Percentiles rank a stretch among this genome's conserved stretches.
phyloP scores from a whole-genome alignment of 169 alveolate species.

The Plasmodium gonderi region DNA sequence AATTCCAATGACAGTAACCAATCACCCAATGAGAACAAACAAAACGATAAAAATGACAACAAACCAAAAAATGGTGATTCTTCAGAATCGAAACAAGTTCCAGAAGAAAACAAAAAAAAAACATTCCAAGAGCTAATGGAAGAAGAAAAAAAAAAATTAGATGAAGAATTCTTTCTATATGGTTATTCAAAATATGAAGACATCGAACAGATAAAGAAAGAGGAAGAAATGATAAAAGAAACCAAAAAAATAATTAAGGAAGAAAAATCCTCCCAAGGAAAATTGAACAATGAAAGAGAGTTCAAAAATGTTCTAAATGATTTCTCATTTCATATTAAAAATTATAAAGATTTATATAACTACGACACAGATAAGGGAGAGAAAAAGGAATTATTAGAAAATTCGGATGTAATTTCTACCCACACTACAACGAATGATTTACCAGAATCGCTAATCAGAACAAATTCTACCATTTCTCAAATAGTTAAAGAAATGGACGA shows the following conservation, averaged over 20 bases:
- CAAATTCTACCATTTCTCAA: not conserved
- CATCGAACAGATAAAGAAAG: slow-evolving; percentile 55
- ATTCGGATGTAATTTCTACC: not conserved
- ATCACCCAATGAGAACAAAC: not conserved
- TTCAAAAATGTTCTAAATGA: slow-evolving; percentile 54
- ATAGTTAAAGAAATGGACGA: not conserved
- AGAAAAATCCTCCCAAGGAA: slow-evolving; percentile 13
- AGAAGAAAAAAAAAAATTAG: slow-evolving; percentile 73
- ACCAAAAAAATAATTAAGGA: slow-evolving; percentile 52
- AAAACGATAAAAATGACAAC: too few relatives aligned
- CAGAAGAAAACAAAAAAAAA: slow-evolving; percentile 11
- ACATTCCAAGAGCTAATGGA: slow-evolving; percentile 57
- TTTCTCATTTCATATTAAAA: slow-evolving; percentile 24
- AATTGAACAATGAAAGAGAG: slow-evolving; percentile 39
- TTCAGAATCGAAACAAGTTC: not conserved
- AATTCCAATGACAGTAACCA: not conserved
- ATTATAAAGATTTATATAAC: slow-evolving; percentile 42
- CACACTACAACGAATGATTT: not conserved
- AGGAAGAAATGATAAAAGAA: slow-evolving; percentile 53
- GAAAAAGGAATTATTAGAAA: not conserved
- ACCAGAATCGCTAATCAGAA: not conserved
- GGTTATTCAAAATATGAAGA: slow-evolving; percentile 74
- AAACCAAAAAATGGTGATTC: not conserved
- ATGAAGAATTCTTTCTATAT: slow-evolving; percentile 67
- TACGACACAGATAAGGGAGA: not conserved